A percentile compares a stretch with the other conserved stretches of the same genome.
Evolutionary conservation across 352 stramenopile genomes (phyloP).

Genomic region (Phytophthora agathidicida): DNA sequence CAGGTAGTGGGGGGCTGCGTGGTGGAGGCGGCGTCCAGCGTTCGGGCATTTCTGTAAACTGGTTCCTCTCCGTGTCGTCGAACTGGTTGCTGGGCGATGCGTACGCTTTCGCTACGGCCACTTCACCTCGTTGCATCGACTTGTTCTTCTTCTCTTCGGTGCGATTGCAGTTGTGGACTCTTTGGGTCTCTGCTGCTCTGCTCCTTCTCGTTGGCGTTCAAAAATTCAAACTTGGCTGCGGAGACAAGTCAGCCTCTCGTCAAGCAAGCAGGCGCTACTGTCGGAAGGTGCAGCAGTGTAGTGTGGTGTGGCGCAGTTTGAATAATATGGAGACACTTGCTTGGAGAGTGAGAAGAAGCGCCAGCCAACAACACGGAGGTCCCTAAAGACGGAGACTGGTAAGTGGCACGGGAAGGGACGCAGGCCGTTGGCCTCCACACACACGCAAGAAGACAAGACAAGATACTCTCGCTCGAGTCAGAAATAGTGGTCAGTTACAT

Average conservation of each 20-base stretch:
- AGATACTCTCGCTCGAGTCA: too few relatives aligned
- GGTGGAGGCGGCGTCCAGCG: conserved; percentile 6
- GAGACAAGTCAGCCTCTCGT: too few relatives aligned
- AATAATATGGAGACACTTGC: too few relatives aligned
- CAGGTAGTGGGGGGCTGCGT: not conserved
- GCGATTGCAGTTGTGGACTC: not conserved
- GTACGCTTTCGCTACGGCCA: conserved; percentile 46
- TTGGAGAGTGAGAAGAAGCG: not conserved
- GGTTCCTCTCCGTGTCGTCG: conserved; percentile 1
- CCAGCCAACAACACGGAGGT: too few relatives aligned
- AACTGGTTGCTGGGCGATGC: conserved; percentile 27
- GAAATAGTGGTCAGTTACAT: too few relatives aligned
- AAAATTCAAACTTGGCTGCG: conserved; percentile 35
- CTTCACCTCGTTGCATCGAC: conserved; percentile 44
- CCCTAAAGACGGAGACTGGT: not conserved
- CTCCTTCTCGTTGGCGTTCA: conserved; percentile 26
- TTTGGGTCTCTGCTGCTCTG: conserved; percentile 1
- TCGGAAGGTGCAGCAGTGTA: conserved; percentile 5
- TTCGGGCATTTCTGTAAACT: conserved; percentile 12
- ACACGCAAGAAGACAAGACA: conserved; percentile 3
- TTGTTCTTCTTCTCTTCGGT: conserved; percentile 1
- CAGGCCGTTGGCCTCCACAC: conserved; percentile 16
- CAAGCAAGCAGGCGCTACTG: too few relatives aligned
- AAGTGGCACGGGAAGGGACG: conserved; percentile 26
- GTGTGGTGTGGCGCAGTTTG: too few relatives aligned